Conservation (phyloP, 331 rosid species). For the Malus hybrid region DNA sequence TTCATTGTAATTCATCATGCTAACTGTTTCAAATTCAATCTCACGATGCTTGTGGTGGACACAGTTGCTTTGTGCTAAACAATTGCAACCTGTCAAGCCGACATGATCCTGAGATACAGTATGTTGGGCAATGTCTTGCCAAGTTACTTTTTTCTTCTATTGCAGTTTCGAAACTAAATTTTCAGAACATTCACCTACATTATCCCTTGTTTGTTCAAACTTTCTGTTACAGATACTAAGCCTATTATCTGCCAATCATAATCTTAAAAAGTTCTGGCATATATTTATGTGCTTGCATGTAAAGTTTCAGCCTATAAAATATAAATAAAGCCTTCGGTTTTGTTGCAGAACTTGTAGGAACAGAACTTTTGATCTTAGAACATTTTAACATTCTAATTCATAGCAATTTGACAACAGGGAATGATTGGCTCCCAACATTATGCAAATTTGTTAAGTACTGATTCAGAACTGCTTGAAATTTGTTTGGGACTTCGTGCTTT, state of each 20-base stretch:
- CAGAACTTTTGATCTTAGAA: background rate
- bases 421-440: background rate
- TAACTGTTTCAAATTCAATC: slow-evolving; percentile 11
- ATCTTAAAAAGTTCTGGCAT: background rate
- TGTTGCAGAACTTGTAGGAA: background rate
- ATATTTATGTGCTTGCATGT: background rate
- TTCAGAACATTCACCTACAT: too few species aligned
- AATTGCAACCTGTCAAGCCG: slow-evolving; percentile 47
- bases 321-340: background rate
- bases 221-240: background rate
- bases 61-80: slow-evolving; percentile 62
- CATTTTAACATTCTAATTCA: background rate
- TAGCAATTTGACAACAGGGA: background rate
- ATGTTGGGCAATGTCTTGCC: slow-evolving; percentile 18
- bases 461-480: background rate
- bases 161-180: background rate
- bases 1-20: background rate
- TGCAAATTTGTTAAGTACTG: background rate
- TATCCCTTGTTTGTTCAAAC: background rate
- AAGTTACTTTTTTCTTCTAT: slow-evolving; percentile 5
- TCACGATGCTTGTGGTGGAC: slow-evolving; percentile 79
- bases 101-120: slow-evolving; percentile 61
- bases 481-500: background rate
- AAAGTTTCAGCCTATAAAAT: background rate
- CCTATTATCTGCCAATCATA: background rate